Base-by-base conservation (phyloP, 169 alveolate species). In the Miamiensis avidus region DNA sequence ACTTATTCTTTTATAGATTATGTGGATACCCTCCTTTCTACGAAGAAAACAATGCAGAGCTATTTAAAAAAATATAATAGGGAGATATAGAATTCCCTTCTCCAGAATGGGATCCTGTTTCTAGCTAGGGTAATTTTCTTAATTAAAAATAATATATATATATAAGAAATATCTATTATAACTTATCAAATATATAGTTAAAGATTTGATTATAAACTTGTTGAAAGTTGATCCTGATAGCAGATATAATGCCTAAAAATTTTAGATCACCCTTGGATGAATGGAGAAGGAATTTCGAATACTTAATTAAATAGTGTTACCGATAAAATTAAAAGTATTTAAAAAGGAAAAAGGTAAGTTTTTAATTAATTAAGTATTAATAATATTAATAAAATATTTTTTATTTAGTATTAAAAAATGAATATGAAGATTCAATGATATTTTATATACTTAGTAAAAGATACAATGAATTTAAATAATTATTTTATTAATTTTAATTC, bases 21-120 rank as follows among this genome's bases (percentile, higher is more conserved):
- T 94, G 97, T 85, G 98, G 98, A 26, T 93, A 91, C 78, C 97
- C 97, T 27, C 98, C 98, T 34, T 95, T 95, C 82, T 88, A 93
- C 79, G 97, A 94, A 65, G 98, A 95, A n/a, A 93, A 89, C 69
- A 95, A 95, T 81, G 87, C 88, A 78, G 91, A 90, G 65, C 77
- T 95, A 30, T 95, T 95, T 85, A 93, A 93, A 30, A 87, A 77
- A 82, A 95, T 95, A 31, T 92, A 94, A 81, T 81, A 76, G n/a
- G 93, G 96, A 31, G 87, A 93, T 65, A 89, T 88, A 78, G 95
- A 89, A 28, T 95, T 94, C 83, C 96, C 96, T 28, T 87, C 94
- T 65, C 97, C 97, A 34, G 90, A 93, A 72, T 95, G 97, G 97
- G 97, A 94, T 78, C 91, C 89, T 81, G 89, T 95, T 72, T 91